phyloP scores from a whole-genome alignment of 495 filamentous ascomycete species.

The Viridothelium virens region DNA sequence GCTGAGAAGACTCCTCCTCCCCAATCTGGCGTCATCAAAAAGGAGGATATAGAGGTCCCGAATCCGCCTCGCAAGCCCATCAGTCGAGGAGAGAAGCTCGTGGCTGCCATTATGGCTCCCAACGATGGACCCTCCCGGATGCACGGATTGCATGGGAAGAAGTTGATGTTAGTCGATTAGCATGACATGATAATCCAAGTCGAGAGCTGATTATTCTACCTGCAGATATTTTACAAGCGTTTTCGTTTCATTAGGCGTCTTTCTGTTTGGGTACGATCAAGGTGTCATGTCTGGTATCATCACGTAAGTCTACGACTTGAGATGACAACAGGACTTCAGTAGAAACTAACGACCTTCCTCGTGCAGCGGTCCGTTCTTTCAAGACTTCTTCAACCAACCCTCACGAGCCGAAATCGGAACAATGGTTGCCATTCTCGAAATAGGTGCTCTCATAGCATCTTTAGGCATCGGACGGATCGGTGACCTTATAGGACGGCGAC shows the following conservation, averaged over 20 bases:
- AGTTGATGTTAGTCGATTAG: slow-evolving; percentile 60
- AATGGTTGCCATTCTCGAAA: slow-evolving; percentile 92
- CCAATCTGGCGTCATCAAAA: slow-evolving; percentile 45
- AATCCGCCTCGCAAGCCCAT: slow-evolving; percentile 54
- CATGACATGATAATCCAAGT: neutral
- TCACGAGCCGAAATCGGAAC: slow-evolving; percentile 78
- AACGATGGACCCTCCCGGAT: slow-evolving; percentile 56
- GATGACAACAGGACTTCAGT: neutral
- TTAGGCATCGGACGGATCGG: slow-evolving; percentile 81
- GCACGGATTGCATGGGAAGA: slow-evolving; percentile 91
- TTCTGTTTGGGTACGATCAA: slow-evolving; percentile 97
- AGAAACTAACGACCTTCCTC: neutral
- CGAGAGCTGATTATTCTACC: slow-evolving; percentile 12
- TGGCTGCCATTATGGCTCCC: slow-evolving; percentile 81
- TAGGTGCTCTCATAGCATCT: slow-evolving; percentile 88
- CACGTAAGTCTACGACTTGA: slow-evolving; percentile 57
- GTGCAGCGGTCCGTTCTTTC: slow-evolving; percentile 74
- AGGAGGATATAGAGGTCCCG: slow-evolving; percentile 79
- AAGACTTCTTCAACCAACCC: slow-evolving; percentile 85
- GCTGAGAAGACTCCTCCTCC: slow-evolving; percentile 28
- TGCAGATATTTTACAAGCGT: slow-evolving; percentile 91
- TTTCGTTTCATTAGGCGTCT: slow-evolving; percentile 95
- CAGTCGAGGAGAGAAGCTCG: slow-evolving; percentile 53
- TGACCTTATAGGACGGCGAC: slow-evolving; percentile 82
- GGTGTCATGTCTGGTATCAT: slow-evolving; percentile 99